phyloP scores from a whole-genome alignment of 2,329 filamentous ascomycete species.

The Monilinia laxa region DNA sequence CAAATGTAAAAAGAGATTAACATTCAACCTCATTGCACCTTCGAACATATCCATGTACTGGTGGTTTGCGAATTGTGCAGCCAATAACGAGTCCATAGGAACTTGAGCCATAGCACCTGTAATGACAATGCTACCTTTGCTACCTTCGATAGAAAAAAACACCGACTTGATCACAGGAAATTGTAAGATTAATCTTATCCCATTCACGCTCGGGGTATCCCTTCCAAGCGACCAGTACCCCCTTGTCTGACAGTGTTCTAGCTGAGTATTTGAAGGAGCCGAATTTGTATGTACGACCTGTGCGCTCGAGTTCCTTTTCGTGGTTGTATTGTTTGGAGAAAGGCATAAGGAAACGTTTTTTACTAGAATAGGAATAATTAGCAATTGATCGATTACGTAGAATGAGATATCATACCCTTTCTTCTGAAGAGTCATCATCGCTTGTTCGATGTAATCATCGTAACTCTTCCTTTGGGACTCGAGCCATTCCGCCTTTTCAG shows the following conservation, averaged over 20 bases:
- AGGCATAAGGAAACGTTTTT: conserved; percentile 89
- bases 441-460: conserved; percentile 98
- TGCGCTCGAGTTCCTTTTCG: conserved; percentile 89
- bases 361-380: conserved; percentile 49
- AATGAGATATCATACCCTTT: conserved; percentile 63
- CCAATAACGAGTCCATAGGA: conserved; percentile 87
- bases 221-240: conserved; percentile 88
- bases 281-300: conserved; percentile 93
- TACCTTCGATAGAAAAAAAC: conserved; percentile 94
- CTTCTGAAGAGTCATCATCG: conserved; percentile 95
- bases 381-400: conserved; percentile 15
- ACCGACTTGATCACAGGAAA: conserved; percentile 90
- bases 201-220: conserved; percentile 80
- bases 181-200: conserved; percentile 91
- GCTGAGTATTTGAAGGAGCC: conserved; percentile 97
- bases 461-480: conserved; percentile 96
- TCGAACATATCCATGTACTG: conserved; percentile 97
- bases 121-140: conserved; percentile 89
- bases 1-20: conserved; percentile 93
- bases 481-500: conserved; percentile 86
- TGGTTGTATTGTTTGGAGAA: conserved; percentile 99
- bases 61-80: conserved; percentile 95
- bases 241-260: conserved; percentile 84
- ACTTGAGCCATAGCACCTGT: conserved; percentile 87
- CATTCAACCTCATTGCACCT: conserved; percentile 80